Evolutionary conservation across 805 yeast genomes (phyloP).

Genomic region (Sugiyamaella chiloensis): DNA sequence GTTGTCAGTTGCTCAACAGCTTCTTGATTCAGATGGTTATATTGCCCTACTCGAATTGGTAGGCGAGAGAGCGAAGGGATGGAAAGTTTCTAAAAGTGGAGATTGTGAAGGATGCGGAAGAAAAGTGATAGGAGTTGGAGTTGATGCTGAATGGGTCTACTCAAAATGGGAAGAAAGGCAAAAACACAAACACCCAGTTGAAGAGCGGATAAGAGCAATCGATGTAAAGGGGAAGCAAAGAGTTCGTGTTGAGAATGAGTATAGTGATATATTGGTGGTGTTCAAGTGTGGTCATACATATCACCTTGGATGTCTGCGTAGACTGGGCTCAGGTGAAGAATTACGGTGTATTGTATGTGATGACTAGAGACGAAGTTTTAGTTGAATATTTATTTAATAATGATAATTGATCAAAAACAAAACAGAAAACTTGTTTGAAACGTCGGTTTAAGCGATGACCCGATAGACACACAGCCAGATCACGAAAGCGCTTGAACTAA

Average conservation of each 20-base stretch:
- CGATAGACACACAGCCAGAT: no score
- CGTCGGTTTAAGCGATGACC: background rate
- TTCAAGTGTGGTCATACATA: conserved; percentile 68
- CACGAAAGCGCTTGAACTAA: conserved; percentile 47
- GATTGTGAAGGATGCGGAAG: conserved; percentile 79
- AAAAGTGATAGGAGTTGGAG: conserved; percentile 63
- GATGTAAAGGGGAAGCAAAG: conserved; percentile 3
- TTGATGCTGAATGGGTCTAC: conserved; percentile 47
- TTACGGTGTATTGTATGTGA: conserved; percentile 43
- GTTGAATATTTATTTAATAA: conserved; percentile 1
- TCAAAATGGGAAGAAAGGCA: conserved; percentile 32
- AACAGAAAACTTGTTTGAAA: background rate
- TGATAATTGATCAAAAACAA: background rate
- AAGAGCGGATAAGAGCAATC: background rate
- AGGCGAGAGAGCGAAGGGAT: conserved; percentile 51
- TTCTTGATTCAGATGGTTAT: conserved; percentile 57
- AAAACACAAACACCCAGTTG: conserved; percentile 8
- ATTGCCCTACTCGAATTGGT: conserved; percentile 45
- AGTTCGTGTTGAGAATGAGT: background rate
- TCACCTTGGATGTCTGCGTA: conserved; percentile 54
- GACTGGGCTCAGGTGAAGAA: conserved; percentile 39
- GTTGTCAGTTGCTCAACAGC: conserved; percentile 46
- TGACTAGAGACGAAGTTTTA: no score
- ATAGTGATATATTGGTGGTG: conserved; percentile 41
- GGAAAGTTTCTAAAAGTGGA: conserved; percentile 50